Base-by-base conservation (phyloP, 352 stramenopile species). In the Globisporangium okanoganense region DNA sequence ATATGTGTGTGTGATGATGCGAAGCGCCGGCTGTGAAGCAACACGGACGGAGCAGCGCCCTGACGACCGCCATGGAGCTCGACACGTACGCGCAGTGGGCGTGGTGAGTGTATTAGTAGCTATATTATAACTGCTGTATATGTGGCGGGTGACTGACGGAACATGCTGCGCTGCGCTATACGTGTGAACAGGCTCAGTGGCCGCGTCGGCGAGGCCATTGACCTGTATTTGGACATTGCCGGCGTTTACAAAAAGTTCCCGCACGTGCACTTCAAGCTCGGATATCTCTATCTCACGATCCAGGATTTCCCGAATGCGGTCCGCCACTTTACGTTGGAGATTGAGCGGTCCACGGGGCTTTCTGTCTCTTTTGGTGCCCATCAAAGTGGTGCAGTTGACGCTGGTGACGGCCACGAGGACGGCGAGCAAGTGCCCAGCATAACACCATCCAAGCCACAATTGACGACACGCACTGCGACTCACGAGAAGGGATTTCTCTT, bases 191-290 rank as follows among this genome's bases (percentile, higher is more conserved):
- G 75, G 75, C 58, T 81, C 31, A 79, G 70, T 22, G 72, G 75
- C 36, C 72, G 75, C 24, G 58, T 81, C 9, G 70, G 68, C 33
- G 75, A 84, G 35, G 75, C 72, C 0, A 72, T 81, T 59, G 75
- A 84, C 6, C 70, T 84, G 22, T 81, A 84, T 44, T 53, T 63
- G 54, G 72, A 81, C 41, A 62, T 84, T 40, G 72, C 66, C 13
- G 65, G 68, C 43, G 65, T 71, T 38, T 72, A 79, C 38, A 64
- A 59, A 18, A 55, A 63, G 13, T 76, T 75, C 5, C 72, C 74
- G 16, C 74, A 86, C 53, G 75, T 81, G 4, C 74, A 83, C 62
- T 86, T 86, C 61, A 86, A 86, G 61, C 66, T 86, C 27, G 76
- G 72, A 1, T 83, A 69, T 35, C 62, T 86, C 12, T 83, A 70